Percentiles rank a stretch among this genome's conserved stretches.
Evolutionary conservation across 345 rosid species (phyloP).

Genomic region (Turritis glabra): DNA sequence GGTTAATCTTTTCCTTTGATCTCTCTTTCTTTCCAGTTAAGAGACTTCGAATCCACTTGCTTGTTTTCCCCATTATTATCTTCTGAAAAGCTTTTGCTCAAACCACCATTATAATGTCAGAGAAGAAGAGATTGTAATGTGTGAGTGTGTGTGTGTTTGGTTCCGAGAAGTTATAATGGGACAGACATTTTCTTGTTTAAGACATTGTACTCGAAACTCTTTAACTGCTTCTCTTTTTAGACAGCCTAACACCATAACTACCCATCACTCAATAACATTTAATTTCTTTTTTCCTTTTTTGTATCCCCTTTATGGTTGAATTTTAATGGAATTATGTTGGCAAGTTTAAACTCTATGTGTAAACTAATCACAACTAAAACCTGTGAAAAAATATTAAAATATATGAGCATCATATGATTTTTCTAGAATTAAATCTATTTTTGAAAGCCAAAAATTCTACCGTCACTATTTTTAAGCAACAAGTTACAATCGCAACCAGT

Average conservation of each 20-base stretch:
- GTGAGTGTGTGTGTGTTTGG: slow-evolving; percentile 27
- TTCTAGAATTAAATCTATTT: no score
- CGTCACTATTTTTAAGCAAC: no score
- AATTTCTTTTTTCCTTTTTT: background rate
- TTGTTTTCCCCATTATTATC: slow-evolving; percentile 72
- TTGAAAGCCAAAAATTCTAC: no score
- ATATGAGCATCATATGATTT: no score
- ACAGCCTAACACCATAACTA: slow-evolving; percentile 43
- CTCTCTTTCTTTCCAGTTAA: slow-evolving; percentile 72
- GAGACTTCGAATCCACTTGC: slow-evolving; percentile 77
- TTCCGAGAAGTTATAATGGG: slow-evolving; percentile 24
- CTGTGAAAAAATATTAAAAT: no score
- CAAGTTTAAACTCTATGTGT: background rate
- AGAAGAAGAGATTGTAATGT: slow-evolving; percentile 29
- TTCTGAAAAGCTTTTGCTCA: slow-evolving; percentile 25
- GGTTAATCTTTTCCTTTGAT: slow-evolving; percentile 43
- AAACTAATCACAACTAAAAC: no score
- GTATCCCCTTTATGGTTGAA: background rate
- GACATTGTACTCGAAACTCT: slow-evolving; percentile 28
- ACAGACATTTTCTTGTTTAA: slow-evolving; percentile 28
- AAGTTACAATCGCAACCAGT: no score
- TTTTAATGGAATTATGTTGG: slow-evolving; percentile 10
- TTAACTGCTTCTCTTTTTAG: slow-evolving; percentile 31
- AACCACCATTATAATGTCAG: slow-evolving; percentile 27
- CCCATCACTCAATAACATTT: slow-evolving; percentile 32